Conservation (phyloP, 2,329 filamentous ascomycete genomes). For the Dactylellina sp. region DNA sequence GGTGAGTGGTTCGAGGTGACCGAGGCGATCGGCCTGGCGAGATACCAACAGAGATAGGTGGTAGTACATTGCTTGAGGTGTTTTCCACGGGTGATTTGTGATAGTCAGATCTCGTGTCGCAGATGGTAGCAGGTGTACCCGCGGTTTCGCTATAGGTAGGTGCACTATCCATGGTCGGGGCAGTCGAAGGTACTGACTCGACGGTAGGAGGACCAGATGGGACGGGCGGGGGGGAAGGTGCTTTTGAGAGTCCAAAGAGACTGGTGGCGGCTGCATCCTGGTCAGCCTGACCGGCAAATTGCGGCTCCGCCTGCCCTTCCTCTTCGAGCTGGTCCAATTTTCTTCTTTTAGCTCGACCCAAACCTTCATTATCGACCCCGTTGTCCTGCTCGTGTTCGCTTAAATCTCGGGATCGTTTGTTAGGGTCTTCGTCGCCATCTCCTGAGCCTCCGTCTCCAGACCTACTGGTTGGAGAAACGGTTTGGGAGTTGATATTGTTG, state of each 20-base stretch:
- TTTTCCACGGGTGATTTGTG: slow-evolving; percentile 43
- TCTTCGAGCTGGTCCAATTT: slow-evolving; percentile 20
- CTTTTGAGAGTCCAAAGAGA: slow-evolving; percentile 48
- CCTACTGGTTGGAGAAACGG: slow-evolving; percentile 25
- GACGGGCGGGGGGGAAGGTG: slow-evolving; percentile 36
- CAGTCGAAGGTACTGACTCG: slow-evolving; percentile 42
- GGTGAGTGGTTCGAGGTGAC: slow-evolving; percentile 28
- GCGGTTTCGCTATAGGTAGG: slow-evolving; percentile 32
- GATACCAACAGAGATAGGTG: slow-evolving; percentile 32
- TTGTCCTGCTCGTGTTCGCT: slow-evolving; percentile 54
- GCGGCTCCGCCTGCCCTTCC: slow-evolving; percentile 33
- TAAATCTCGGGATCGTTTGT: slow-evolving; percentile 42
- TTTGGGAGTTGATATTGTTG: slow-evolving; percentile 14
- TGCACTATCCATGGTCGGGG: slow-evolving; percentile 34
- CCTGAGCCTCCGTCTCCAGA: slow-evolving; percentile 33
- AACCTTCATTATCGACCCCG: slow-evolving; percentile 20
- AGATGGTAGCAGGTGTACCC: slow-evolving; percentile 43
- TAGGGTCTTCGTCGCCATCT: slow-evolving; percentile 52
- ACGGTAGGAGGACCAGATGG: slow-evolving; percentile 48
- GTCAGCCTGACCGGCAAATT: slow-evolving; percentile 38
- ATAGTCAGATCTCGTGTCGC: slow-evolving; percentile 28
- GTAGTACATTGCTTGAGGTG: slow-evolving; percentile 26
- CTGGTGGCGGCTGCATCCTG: slow-evolving; percentile 36
- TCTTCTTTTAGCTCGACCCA: slow-evolving; percentile 39
- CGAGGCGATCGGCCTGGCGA: slow-evolving; percentile 25